Base-by-base conservation (phyloP, 768 basidiomycete genomes). In the Tricholoma bakamatsutake region DNA sequence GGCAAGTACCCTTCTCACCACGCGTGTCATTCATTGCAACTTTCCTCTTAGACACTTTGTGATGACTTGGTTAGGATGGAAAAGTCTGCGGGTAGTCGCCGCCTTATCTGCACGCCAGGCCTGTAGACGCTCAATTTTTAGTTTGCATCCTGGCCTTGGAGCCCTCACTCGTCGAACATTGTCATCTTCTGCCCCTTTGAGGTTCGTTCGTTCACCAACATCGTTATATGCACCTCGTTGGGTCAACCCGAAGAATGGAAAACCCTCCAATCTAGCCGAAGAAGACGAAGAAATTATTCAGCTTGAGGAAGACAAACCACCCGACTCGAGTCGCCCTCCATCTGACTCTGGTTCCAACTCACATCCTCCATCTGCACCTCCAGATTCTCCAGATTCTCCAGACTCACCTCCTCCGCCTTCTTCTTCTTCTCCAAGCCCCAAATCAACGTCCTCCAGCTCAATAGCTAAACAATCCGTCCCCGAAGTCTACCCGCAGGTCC, bases 391-490 rank as follows among this genome's bases (percentile, higher is more conserved):
- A 5, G 55, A 60, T 9, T 60, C 60, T 15, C 43, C 57, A 4
- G 57, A 54, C 30, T 30, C 42, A 18, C 30, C 28, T 3, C 42
- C 53, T 3, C 42, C 57, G 45, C 54, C 62, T 24, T 57, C 61
- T 12, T 47, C 61, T 12, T 28, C 62, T 2, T 56, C 63, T 37
- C 57, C 61, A 12, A 54, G 58, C 21, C 49, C 60, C 0, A 57
- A 52, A 47, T 76, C 64, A 59, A 72, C 58, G 4, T 33, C 52
- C 56, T 75, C 66, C 39, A 76, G 59, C 61, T 79, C 87, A 18
- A 87, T 92, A 61, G 85, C 92, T 4, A 92, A 90, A 61, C 90
- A 90, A 56, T 85, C 88, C 13, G 86, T 97, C 4, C 94, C 95
- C 0, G 92, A 93, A 69, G 66, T 83, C 56, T 98, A 98, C 70